Evolutionary conservation across 2,329 filamentous ascomycete species (phyloP).

Genomic region (Neonectria ditissima): DNA sequence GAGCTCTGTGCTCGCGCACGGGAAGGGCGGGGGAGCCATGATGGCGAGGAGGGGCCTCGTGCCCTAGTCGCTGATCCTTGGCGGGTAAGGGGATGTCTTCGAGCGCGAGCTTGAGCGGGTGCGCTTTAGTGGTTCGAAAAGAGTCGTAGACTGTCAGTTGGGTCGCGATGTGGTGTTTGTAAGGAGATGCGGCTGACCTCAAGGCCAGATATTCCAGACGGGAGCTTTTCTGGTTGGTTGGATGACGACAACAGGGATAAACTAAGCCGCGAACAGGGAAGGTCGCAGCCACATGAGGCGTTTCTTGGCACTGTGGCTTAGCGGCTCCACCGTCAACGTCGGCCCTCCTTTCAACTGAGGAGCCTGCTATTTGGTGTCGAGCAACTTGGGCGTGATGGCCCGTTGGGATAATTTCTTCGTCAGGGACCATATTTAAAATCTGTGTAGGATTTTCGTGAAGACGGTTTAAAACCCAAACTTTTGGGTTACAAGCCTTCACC

Average conservation of each 20-base stretch:
- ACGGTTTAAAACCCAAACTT: not conserved
- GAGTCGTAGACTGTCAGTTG: not conserved
- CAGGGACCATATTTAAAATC: not conserved
- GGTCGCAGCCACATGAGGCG: constrained; percentile 26
- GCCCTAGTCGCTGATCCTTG: not conserved
- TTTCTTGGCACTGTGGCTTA: constrained; percentile 28
- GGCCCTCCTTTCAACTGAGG: not conserved
- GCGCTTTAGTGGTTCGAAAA: not conserved
- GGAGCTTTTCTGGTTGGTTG: constrained; percentile 39
- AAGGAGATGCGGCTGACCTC: constrained; percentile 15
- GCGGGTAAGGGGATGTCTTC: not conserved
- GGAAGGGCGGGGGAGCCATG: constrained; percentile 56
- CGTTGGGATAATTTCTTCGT: not conserved
- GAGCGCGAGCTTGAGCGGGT: not conserved
- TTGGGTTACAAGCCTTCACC: not conserved
- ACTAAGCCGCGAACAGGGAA: constrained; percentile 25
- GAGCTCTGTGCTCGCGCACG: constrained; percentile 72
- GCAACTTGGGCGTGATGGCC: not conserved
- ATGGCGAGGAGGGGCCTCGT: constrained; percentile 33
- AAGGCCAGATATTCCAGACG: constrained; percentile 44
- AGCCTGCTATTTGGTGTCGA: not conserved
- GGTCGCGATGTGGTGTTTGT: not conserved
- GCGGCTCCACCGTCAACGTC: constrained; percentile 2
- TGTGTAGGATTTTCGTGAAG: too few species aligned
- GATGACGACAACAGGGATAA: constrained; percentile 21